A percentile compares a stretch with the other conserved stretches of the same genome.
These are phyloP conservation scores for Mycena citricolor DNA, from an alignment of 1,284 basidiomycete genomes.

Conservation along the genomic window DNA sequence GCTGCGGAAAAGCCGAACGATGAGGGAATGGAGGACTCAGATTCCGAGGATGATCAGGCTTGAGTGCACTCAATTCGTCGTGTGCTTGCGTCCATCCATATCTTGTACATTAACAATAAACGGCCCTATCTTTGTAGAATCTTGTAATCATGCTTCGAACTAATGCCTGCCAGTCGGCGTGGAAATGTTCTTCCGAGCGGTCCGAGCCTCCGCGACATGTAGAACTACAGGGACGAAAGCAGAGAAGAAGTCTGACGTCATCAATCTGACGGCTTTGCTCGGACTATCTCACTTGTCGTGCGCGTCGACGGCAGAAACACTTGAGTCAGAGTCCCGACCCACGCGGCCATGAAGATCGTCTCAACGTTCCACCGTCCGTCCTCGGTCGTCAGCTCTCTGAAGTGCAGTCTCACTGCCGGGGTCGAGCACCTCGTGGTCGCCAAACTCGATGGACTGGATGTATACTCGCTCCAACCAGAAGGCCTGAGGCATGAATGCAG, in stretches of 20 bases:
- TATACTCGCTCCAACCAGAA: slow-evolving; percentile 59
- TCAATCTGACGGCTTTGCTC: too few species aligned
- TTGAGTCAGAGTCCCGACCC: not conserved
- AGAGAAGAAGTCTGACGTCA: too few species aligned
- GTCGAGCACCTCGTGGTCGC: slow-evolving; percentile 66
- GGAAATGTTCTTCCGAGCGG: too few species aligned
- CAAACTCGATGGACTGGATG: slow-evolving; percentile 61
- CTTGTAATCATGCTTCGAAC: too few species aligned
- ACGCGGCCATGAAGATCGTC: slow-evolving; percentile 60
- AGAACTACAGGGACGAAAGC: too few species aligned
- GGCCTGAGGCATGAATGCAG: slow-evolving; percentile 56
- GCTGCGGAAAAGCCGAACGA: slow-evolving; percentile 24
- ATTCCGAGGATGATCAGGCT: too few species aligned
- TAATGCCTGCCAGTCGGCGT: too few species aligned
- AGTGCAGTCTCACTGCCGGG: slow-evolving; percentile 52
- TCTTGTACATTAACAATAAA: too few species aligned
- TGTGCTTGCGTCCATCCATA: too few species aligned
- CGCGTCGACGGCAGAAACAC: not conserved
- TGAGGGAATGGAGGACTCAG: slow-evolving; percentile 21
- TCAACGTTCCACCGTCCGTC: slow-evolving; percentile 68
- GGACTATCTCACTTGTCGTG: not conserved
- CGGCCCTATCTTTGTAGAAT: too few species aligned
- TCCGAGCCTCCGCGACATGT: too few species aligned
- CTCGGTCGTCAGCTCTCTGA: slow-evolving; percentile 60
- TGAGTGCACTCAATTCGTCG: too few species aligned